These are phyloP conservation scores for Xylariaceae sp. DNA, from an alignment of 2,329 filamentous ascomycete genomes.

Conservation along the genomic window DNA sequence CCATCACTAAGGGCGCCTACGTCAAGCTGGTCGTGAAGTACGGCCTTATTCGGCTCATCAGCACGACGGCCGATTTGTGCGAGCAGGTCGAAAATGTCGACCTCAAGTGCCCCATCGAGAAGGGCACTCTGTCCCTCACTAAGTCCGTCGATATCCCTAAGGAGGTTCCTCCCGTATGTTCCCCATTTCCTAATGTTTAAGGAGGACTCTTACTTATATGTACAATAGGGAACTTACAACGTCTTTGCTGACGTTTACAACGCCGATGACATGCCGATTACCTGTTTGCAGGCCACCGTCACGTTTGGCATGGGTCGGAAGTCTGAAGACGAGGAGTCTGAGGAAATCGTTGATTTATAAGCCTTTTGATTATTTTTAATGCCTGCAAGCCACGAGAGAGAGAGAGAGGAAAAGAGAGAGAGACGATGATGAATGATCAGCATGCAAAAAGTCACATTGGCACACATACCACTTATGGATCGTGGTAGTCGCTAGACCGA, in stretches of 20 bases:
- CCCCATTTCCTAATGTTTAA: not conserved
- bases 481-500: too few relatives aligned
- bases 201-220: not conserved
- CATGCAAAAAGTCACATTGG: too few relatives aligned
- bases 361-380: not conserved
- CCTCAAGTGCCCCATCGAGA: slow-evolving; percentile 79
- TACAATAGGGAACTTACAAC: slow-evolving; percentile 72
- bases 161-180: slow-evolving; percentile 80
- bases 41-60: slow-evolving; percentile 84
- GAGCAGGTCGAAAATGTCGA: slow-evolving; percentile 86
- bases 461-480: too few relatives aligned
- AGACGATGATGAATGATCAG: too few relatives aligned
- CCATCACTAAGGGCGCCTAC: slow-evolving; percentile 72
- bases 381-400: not conserved
- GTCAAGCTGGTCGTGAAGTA: slow-evolving; percentile 86
- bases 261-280: slow-evolving; percentile 67
- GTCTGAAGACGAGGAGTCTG: not conserved
- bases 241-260: slow-evolving; percentile 83
- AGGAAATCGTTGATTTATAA: slow-evolving; percentile 9
- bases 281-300: slow-evolving; percentile 76
- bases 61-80: slow-evolving; percentile 76
- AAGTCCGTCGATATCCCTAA: slow-evolving; percentile 82
- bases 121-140: slow-evolving; percentile 65
- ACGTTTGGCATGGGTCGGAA: slow-evolving; percentile 49
- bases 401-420: not conserved